Percentiles rank a stretch among this genome's conserved stretches.
Conservation (phyloP, 73 alveolate genomes). For the Paramecium pentaurelia region DNA sequence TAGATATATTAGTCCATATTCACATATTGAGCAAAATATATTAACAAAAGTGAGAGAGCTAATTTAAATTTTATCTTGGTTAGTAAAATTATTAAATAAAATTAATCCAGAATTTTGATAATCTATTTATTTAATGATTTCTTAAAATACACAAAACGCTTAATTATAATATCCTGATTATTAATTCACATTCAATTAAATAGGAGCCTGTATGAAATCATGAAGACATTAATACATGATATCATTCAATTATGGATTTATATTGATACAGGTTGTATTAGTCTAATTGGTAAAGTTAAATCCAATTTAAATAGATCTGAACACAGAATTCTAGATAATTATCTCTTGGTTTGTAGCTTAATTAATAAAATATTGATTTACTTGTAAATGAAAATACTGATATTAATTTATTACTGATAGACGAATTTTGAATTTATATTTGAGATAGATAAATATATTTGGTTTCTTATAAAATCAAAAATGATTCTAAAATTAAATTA, state of each 20-base stretch:
- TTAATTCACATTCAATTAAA: too few species aligned
- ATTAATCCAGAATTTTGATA: background rate
- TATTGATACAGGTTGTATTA: too few species aligned
- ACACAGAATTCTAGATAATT: too few species aligned
- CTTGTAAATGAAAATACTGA: background rate
- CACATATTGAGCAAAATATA: background rate
- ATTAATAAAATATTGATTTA: too few species aligned
- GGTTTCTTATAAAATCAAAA: too few species aligned
- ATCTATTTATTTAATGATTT: too few species aligned
- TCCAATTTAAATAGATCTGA: background rate
- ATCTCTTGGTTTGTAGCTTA: background rate
- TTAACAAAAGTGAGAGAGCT: too few species aligned
- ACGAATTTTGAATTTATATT: background rate
- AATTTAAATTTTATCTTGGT: background rate
- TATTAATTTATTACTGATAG: too few species aligned
- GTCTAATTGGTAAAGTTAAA: background rate
- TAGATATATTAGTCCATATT: background rate
- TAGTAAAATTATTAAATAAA: too few species aligned
- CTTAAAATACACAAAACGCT: background rate
- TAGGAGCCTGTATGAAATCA: background rate
- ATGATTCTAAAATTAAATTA: background rate
- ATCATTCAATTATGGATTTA: too few species aligned
- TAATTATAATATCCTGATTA: background rate
- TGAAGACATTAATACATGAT: background rate
- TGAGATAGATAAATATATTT: too few species aligned